Percentiles rank a stretch among this genome's conserved stretches.
These are phyloP conservation scores for Kwoniella sp. DNA, from an alignment of 768 basidiomycete species.

Conservation along the genomic window DNA sequence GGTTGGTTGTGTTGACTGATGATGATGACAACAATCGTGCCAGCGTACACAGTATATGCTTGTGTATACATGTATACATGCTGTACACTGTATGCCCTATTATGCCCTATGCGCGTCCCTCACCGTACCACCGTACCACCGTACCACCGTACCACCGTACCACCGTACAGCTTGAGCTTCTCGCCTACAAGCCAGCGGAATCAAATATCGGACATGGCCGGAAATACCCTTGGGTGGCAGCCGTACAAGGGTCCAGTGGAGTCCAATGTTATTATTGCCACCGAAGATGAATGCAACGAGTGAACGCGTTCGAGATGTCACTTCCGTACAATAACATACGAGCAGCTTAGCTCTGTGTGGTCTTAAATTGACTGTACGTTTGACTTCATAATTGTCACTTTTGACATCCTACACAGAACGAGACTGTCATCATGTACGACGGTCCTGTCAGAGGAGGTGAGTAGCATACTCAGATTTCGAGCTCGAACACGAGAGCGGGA, in stretches of 20 bases:
- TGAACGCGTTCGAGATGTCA: not conserved
- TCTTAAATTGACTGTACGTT: too few relatives aligned
- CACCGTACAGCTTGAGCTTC: too few relatives aligned
- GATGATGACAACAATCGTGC: slow-evolving; percentile 5
- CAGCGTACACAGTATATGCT: too few relatives aligned
- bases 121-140: not conserved
- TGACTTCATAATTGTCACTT: not conserved
- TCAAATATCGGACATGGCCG: slow-evolving; percentile 21
- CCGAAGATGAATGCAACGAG: not conserved
- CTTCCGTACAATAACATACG: too few relatives aligned
- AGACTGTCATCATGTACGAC: slow-evolving; percentile 42
- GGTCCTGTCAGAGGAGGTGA: slow-evolving; percentile 46
- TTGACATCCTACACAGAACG: not conserved
- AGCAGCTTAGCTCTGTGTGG: too few relatives aligned
- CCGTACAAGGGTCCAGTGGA: too few relatives aligned
- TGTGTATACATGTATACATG: too few relatives aligned
- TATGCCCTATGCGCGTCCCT: not conserved
- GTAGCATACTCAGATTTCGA: too few relatives aligned
- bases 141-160: too few relatives aligned
- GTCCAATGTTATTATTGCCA: not conserved
- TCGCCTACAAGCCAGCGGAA: slow-evolving; percentile 2
- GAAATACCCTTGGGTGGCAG: slow-evolving; percentile 14
- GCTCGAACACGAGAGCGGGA: too few relatives aligned
- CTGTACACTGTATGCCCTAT: too few relatives aligned
- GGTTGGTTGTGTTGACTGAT: not conserved